These are phyloP conservation scores for Colletotrichum spinosum DNA, from an alignment of 2,329 filamentous ascomycete genomes.

Conservation along the genomic window DNA sequence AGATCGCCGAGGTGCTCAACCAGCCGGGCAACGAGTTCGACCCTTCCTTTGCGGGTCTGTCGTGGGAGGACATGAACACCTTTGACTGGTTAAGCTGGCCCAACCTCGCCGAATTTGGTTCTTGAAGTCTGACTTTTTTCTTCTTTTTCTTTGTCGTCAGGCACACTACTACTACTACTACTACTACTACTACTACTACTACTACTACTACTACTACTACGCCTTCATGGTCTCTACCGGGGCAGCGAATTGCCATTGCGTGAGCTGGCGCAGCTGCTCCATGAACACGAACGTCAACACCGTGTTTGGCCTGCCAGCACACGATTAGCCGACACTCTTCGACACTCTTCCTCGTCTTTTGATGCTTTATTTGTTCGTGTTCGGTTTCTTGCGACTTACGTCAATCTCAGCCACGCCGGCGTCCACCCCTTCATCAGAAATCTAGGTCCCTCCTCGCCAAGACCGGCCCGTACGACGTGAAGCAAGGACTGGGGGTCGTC, in stretches of 20 bases:
- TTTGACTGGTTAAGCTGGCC: constrained; percentile 69
- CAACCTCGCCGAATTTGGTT: constrained; percentile 54
- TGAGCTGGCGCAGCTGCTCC: constrained; percentile 54
- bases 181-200: constrained; percentile 14
- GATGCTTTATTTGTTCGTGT: too few relatives aligned
- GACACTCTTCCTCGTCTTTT: constrained; percentile 33
- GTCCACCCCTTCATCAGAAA: constrained; percentile 61
- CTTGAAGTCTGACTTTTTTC: not conserved
- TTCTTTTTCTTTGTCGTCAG: constrained; percentile 7
- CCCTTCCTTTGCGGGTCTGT: constrained; percentile 64
- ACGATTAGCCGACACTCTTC: constrained; percentile 26
- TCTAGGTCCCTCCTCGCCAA: constrained; percentile 52
- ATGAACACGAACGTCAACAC: constrained; percentile 60
- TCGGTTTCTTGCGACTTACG: constrained; percentile 42
- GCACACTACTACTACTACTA: constrained; percentile 13
- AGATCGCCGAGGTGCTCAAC: constrained; percentile 75
- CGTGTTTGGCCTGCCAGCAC: constrained; percentile 51
- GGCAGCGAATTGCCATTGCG: constrained; percentile 31
- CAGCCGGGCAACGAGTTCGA: constrained; percentile 71
- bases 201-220: constrained; percentile 10
- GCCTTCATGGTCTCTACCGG: constrained; percentile 32
- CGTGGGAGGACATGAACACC: constrained; percentile 69
- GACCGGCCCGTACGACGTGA: constrained; percentile 47
- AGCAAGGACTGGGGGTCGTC: constrained; percentile 44
- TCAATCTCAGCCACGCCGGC: constrained; percentile 57